phyloP scores from a whole-genome alignment of 1,284 basidiomycete genomes.

The Lignosus rhinocerotis region DNA sequence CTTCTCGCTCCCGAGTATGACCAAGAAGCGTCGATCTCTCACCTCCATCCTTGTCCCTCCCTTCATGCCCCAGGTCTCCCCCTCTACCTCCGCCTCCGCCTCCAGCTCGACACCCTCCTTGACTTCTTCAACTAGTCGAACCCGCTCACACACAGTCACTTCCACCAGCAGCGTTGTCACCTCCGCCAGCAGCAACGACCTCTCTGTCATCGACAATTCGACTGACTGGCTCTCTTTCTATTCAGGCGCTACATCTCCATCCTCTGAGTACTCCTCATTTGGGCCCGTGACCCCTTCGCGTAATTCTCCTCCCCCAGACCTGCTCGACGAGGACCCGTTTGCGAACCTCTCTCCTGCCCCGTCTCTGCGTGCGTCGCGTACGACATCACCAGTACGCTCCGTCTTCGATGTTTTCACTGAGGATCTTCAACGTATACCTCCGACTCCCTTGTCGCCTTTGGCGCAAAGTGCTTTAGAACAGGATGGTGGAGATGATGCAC shows the following conservation, averaged over 20 bases:
- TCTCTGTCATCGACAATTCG: conserved; percentile 11
- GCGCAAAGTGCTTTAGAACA: conserved; percentile 15
- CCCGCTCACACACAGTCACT: not conserved
- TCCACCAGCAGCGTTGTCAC: conserved; percentile 10
- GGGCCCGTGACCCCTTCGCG: conserved; percentile 21
- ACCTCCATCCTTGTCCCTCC: conserved; percentile 49
- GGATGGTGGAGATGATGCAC: conserved; percentile 1
- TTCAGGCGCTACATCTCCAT: conserved; percentile 21
- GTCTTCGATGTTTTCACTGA: conserved; percentile 19
- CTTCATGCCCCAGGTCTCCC: conserved; percentile 36
- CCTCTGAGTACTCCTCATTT: conserved; percentile 15
- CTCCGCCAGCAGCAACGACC: conserved; percentile 1
- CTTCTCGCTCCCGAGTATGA: conserved; percentile 26
- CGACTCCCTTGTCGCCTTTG: conserved; percentile 31
- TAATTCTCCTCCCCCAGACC: conserved; percentile 40
- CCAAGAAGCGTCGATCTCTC: conserved; percentile 52
- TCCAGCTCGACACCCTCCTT: conserved; percentile 12
- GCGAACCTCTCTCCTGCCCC: conserved; percentile 48
- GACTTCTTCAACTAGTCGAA: not conserved
- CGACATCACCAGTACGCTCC: conserved; percentile 25
- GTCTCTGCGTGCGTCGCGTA: conserved; percentile 23
- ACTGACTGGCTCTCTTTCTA: conserved; percentile 22
- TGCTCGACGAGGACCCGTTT: conserved; percentile 72
- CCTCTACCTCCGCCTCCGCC: conserved; percentile 19
- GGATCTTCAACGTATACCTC: conserved; percentile 9